phyloP scores from a whole-genome alignment of 768 basidiomycete species.

The Tricholoma matsutake region DNA sequence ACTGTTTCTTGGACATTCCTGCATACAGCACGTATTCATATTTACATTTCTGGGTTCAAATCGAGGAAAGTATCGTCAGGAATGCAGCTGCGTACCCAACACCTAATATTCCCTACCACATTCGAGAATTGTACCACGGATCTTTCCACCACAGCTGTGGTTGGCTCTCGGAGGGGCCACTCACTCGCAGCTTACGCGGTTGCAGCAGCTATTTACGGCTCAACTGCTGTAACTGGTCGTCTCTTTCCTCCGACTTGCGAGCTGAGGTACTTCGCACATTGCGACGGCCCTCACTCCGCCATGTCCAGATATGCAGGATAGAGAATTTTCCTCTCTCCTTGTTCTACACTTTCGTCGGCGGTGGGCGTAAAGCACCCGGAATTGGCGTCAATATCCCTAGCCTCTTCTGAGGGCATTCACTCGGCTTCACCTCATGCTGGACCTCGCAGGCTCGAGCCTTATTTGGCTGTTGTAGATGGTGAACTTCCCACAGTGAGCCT shows the following conservation, averaged over 20 bases:
- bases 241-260: neutral
- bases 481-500: no score
- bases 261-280: neutral
- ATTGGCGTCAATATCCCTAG: neutral
- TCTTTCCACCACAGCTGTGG: neutral
- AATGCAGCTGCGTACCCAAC: neutral
- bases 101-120: neutral
- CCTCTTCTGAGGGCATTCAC: neutral
- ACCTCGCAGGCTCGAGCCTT: no score
- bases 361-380: neutral
- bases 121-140: neutral
- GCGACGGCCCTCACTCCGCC: neutral
- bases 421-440: neutral
- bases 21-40: neutral
- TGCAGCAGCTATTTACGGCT: neutral
- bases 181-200: neutral
- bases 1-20: neutral
- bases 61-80: neutral
- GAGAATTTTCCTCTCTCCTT: neutral
- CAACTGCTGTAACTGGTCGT: neutral
- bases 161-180: neutral
- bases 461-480: neutral
- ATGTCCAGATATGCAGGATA: neutral
- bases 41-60: neutral
- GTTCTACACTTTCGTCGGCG: neutral